phyloP scores from a whole-genome alignment of 331 rosid species.

The Prunus yedoensis region DNA sequence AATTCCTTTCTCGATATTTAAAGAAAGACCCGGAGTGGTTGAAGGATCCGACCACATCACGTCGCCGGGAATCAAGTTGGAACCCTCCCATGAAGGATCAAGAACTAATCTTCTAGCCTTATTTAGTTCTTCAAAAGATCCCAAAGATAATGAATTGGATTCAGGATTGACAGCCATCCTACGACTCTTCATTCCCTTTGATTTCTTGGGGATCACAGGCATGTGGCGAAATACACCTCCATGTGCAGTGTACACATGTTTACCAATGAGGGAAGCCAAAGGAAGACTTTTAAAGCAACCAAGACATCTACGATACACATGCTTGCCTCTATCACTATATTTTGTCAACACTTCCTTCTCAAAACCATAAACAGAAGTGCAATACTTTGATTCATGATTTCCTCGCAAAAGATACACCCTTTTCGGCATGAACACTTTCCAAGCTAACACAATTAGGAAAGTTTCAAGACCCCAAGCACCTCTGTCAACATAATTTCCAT shows the following conservation, averaged over 20 bases:
- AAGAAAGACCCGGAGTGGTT: slow-evolving; percentile 65
- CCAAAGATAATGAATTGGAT: slow-evolving; percentile 44
- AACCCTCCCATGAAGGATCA: slow-evolving; percentile 91
- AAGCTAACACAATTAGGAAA: slow-evolving; percentile 65
- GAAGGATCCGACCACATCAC: slow-evolving; percentile 97
- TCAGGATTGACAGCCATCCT: slow-evolving; percentile 47
- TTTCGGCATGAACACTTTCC: slow-evolving; percentile 73
- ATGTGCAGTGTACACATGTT: slow-evolving; percentile 79
- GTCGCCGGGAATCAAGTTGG: slow-evolving; percentile 83
- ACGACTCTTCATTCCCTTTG: slow-evolving; percentile 72
- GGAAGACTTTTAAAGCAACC: slow-evolving; percentile 89
- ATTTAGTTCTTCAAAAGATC: slow-evolving; percentile 69
- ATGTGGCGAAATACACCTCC: slow-evolving; percentile 86
- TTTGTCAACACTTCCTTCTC: slow-evolving; percentile 75
- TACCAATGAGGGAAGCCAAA: slow-evolving; percentile 71
- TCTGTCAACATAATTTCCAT: slow-evolving; percentile 84
- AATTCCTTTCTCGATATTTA: slow-evolving; percentile 75
- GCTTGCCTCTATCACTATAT: slow-evolving; percentile 47
- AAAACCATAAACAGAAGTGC: slow-evolving; percentile 85
- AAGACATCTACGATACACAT: slow-evolving; percentile 72
- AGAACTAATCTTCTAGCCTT: slow-evolving; percentile 77
- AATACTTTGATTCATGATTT: slow-evolving; percentile 85
- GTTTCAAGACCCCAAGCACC: slow-evolving; percentile 95
- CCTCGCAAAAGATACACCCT: slow-evolving; percentile 70
- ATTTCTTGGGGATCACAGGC: slow-evolving; percentile 51